Percentiles rank a stretch among this genome's conserved stretches.
Conservation (phyloP, 495 filamentous ascomycete species). For the Penicilliopsis zonata region DNA sequence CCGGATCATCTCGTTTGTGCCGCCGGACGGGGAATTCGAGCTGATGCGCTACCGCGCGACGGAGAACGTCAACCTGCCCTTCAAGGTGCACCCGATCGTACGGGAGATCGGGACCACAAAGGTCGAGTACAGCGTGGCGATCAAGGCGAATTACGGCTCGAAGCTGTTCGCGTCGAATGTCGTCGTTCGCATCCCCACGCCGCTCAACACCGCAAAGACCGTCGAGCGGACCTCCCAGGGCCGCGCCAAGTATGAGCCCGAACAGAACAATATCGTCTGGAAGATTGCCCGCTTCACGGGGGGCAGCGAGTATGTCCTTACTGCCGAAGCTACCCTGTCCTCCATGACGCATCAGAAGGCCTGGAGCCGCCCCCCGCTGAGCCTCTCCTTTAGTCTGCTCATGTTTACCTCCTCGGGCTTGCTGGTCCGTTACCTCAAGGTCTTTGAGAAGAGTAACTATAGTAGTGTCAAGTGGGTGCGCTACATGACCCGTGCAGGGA, state of each 20-base stretch:
- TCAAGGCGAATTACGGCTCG: slow-evolving; percentile 89
- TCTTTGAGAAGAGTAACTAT: slow-evolving; percentile 99
- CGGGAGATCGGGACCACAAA: slow-evolving; percentile 95
- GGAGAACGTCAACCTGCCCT: slow-evolving; percentile 97
- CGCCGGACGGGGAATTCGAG: slow-evolving; percentile 97
- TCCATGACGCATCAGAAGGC: slow-evolving; percentile 98
- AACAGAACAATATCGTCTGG: slow-evolving; percentile 97
- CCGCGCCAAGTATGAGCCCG: slow-evolving; percentile 96
- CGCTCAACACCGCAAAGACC: slow-evolving; percentile 89
- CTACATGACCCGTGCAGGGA: slow-evolving; percentile 91
- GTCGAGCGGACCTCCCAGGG: slow-evolving; percentile 91
- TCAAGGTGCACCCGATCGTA: slow-evolving; percentile 98
- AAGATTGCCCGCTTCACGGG: slow-evolving; percentile 96
- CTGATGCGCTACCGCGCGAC: slow-evolving; percentile 99
- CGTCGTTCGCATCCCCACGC: slow-evolving; percentile 88
- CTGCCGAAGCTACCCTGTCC: slow-evolving; percentile 84
- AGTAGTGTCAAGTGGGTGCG: slow-evolving; percentile 98
- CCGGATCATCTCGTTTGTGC: slow-evolving; percentile 94
- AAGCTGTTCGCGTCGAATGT: slow-evolving; percentile 98
- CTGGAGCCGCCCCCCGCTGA: slow-evolving; percentile 90
- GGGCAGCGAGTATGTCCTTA: slow-evolving; percentile 87
- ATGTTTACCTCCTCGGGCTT: slow-evolving; percentile 97
- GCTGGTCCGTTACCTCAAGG: slow-evolving; percentile 91
- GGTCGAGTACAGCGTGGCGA: slow-evolving; percentile 96
- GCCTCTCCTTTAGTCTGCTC: slow-evolving; percentile 78